Percentiles rank a stretch among this genome's conserved stretches.
Conservation (phyloP, 2,329 filamentous ascomycete species). For the Fusarium clavum region DNA sequence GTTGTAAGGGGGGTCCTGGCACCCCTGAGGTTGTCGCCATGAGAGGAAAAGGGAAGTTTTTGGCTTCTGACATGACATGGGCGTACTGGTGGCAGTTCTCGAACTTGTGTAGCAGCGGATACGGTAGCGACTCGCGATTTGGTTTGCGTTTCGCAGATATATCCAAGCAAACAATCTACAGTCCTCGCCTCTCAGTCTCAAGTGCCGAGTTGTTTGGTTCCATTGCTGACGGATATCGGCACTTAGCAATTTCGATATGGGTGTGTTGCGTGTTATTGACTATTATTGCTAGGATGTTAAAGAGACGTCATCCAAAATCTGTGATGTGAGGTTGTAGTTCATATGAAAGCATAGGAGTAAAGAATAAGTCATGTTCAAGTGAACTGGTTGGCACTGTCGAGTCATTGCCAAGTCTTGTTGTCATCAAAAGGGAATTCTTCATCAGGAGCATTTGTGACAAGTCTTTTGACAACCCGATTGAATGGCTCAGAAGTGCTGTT, state of each 20-base stretch:
- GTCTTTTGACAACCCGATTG: not conserved
- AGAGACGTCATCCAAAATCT: not conserved
- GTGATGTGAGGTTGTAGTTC: not conserved
- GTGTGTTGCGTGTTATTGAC: not conserved
- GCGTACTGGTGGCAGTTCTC: not conserved
- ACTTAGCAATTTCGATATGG: not conserved
- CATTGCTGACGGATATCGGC: not conserved
- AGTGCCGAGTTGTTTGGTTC: constrained; percentile 12
- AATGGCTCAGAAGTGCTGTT: not conserved
- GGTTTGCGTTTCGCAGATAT: constrained; percentile 30
- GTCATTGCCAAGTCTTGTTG: not conserved
- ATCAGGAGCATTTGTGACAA: not conserved
- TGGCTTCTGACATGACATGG: constrained; percentile 20
- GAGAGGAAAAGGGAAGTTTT: constrained; percentile 2
- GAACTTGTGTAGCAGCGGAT: constrained; percentile 18
- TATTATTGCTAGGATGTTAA: not conserved
- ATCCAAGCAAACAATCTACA: constrained; percentile 1
- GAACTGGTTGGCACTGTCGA: not conserved
- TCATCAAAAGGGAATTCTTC: not conserved
- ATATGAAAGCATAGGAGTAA: not conserved
- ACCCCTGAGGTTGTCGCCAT: constrained; percentile 30
- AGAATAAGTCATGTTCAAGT: not conserved
- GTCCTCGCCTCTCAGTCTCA: constrained; percentile 1
- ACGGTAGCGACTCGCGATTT: not conserved
- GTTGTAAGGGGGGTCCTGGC: constrained; percentile 10